These are phyloP conservation scores for Xylariaceae sp. DNA, from an alignment of 2,329 filamentous ascomycete species.

Conservation along the genomic window DNA sequence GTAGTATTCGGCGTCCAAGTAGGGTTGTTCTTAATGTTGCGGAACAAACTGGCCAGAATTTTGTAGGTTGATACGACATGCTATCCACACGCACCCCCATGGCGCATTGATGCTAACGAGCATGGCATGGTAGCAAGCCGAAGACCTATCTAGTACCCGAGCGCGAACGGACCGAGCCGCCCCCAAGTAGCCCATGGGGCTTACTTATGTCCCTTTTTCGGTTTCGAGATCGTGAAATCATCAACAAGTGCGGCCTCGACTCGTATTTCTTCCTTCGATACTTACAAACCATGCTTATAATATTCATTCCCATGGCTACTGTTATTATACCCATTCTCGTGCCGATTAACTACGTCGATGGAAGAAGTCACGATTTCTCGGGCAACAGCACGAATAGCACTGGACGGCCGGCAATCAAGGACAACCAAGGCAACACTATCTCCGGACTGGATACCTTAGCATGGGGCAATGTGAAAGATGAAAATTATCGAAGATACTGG, in stretches of 20 bases:
- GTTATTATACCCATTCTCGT: slow-evolving; percentile 81
- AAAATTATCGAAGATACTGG: slow-evolving; percentile 68
- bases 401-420: slow-evolving; percentile 15
- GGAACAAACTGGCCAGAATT: slow-evolving; percentile 75
- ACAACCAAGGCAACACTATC: slow-evolving; percentile 35
- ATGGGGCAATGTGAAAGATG: slow-evolving; percentile 76
- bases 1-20: slow-evolving; percentile 62
- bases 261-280: slow-evolving; percentile 86
- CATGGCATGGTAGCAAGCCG: slow-evolving; percentile 56
- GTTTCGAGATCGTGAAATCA: slow-evolving; percentile 73
- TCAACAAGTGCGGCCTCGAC: slow-evolving; percentile 92
- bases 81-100: background rate
- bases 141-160: slow-evolving; percentile 84
- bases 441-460: slow-evolving; percentile 76
- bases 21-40: slow-evolving; percentile 68
- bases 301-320: slow-evolving; percentile 78
- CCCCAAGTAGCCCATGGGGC: slow-evolving; percentile 54
- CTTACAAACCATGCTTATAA: slow-evolving; percentile 76
- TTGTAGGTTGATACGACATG: slow-evolving; percentile 55
- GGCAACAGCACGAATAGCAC: slow-evolving; percentile 16
- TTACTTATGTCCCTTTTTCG: slow-evolving; percentile 59
- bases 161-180: slow-evolving; percentile 73
- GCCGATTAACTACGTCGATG: slow-evolving; percentile 75
- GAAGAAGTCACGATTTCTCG: slow-evolving; percentile 55
- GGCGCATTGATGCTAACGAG: slow-evolving; percentile 13